Conservation (phyloP, 2,329 filamentous ascomycete genomes). For the Penicillium italicum region DNA sequence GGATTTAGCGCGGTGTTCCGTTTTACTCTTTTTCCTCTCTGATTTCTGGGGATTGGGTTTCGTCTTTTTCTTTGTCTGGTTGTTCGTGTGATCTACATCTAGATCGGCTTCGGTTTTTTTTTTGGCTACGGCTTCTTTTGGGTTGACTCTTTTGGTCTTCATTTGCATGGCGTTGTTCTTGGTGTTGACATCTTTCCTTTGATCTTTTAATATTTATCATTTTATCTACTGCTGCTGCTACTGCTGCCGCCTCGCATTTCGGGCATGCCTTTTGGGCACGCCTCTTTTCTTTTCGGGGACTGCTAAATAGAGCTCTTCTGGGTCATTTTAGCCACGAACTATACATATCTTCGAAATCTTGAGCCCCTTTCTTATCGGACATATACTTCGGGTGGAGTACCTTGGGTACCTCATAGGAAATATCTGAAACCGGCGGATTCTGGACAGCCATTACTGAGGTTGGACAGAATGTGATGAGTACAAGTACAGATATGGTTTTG, state of each 20-base stretch:
- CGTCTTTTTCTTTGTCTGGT: slow-evolving; percentile 5
- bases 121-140: slow-evolving; percentile 14
- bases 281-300: slow-evolving; percentile 14
- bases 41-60: neutral
- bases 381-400: neutral
- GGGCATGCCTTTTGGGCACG: too few relatives aligned
- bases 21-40: neutral
- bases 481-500: neutral
- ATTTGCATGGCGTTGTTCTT: slow-evolving; percentile 30
- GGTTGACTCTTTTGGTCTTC: neutral
- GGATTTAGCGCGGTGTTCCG: slow-evolving; percentile 35
- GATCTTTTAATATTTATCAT: neutral
- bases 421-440: neutral
- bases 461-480: neutral
- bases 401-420: too few relatives aligned
- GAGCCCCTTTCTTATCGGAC: neutral
- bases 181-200: slow-evolving; percentile 15
- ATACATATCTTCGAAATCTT: neutral
- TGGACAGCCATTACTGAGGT: neutral
- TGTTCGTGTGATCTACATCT: slow-evolving; percentile 8
- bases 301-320: slow-evolving; percentile 20
- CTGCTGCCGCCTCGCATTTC: slow-evolving; percentile 7
- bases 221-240: neutral
- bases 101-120: slow-evolving; percentile 11
- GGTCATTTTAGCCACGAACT: slow-evolving; percentile 9